Evolutionary conservation across 2,329 filamentous ascomycete species (phyloP).

Genomic region (Fusarium vanettenii): DNA sequence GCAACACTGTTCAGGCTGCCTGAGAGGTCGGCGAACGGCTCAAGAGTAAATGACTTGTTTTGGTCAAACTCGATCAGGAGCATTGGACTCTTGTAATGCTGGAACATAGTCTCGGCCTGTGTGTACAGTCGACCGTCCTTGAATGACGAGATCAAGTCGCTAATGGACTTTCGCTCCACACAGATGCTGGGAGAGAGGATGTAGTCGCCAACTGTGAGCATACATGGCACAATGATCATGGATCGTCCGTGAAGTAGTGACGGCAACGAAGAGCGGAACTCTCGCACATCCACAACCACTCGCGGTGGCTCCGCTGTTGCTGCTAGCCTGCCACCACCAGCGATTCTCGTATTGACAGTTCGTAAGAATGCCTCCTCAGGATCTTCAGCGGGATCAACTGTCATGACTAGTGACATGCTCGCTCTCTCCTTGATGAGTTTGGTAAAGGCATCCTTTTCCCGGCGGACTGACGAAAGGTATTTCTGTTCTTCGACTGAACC

Average conservation of each 20-base stretch:
- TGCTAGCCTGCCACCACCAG: slow-evolving; percentile 85
- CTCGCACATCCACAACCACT: slow-evolving; percentile 94
- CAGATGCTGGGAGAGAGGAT: slow-evolving; percentile 91
- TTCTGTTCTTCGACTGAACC: slow-evolving; percentile 95
- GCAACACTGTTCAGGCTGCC: slow-evolving; percentile 73
- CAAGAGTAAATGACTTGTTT: slow-evolving; percentile 96
- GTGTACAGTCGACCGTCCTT: slow-evolving; percentile 91
- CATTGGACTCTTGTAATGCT: slow-evolving; percentile 90
- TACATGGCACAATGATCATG: slow-evolving; percentile 91
- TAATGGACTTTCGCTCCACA: slow-evolving; percentile 93
- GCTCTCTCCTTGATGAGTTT: slow-evolving; percentile 94
- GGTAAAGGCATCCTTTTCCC: slow-evolving; percentile 96
- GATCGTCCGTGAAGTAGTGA: slow-evolving; percentile 90
- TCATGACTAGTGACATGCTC: slow-evolving; percentile 90
- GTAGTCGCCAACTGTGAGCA: slow-evolving; percentile 97
- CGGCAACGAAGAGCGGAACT: slow-evolving; percentile 92
- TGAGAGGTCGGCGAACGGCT: slow-evolving; percentile 77
- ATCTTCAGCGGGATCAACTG: slow-evolving; percentile 77
- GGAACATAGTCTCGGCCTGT: slow-evolving; percentile 93
- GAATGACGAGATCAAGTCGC: slow-evolving; percentile 91
- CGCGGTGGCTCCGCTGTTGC: slow-evolving; percentile 90
- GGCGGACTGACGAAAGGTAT: slow-evolving; percentile 88
- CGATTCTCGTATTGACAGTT: slow-evolving; percentile 96
- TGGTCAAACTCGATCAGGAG: slow-evolving; percentile 98
- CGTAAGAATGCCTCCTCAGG: slow-evolving; percentile 92